Conservation (phyloP, 495 filamentous ascomycete genomes). For the Pseudevernia furfuracea region DNA sequence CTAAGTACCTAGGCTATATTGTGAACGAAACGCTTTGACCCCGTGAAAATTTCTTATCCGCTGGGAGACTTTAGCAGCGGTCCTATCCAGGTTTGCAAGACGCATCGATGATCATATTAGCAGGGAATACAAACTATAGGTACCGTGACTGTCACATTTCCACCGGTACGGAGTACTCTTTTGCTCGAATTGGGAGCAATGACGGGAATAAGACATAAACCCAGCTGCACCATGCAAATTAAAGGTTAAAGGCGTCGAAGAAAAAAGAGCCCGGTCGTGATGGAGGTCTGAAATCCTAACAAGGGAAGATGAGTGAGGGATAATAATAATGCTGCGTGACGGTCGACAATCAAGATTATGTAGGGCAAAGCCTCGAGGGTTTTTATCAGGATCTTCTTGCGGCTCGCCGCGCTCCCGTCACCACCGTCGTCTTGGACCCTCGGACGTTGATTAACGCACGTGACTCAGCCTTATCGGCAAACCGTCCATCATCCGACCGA, state of each 20-base stretch:
- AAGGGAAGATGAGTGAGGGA: too few relatives aligned
- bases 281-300: not conserved
- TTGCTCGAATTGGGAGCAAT: too few relatives aligned
- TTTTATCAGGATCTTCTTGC: not conserved
- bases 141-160: not conserved
- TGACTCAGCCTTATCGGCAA: conserved; percentile 5
- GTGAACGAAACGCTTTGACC: not conserved
- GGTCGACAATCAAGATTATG: not conserved
- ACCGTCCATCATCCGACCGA: not conserved
- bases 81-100: too few relatives aligned
- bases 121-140: not conserved
- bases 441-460: not conserved
- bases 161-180: too few relatives aligned
- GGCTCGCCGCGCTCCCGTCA: not conserved
- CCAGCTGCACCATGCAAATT: not conserved
- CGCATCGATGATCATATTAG: too few relatives aligned
- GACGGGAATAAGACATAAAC: not conserved
- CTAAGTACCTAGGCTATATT: too few relatives aligned
- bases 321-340: not conserved
- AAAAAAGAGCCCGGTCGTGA: not conserved
- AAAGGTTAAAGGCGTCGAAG: not conserved
- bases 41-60: not conserved
- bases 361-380: too few relatives aligned
- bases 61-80: not conserved
- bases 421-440: too few relatives aligned